A percentile compares a stretch with the other conserved stretches of the same genome.
Evolutionary conservation across 2,329 filamentous ascomycete genomes (phyloP).

Genomic region (Berkeleyomyces rouxiae): DNA sequence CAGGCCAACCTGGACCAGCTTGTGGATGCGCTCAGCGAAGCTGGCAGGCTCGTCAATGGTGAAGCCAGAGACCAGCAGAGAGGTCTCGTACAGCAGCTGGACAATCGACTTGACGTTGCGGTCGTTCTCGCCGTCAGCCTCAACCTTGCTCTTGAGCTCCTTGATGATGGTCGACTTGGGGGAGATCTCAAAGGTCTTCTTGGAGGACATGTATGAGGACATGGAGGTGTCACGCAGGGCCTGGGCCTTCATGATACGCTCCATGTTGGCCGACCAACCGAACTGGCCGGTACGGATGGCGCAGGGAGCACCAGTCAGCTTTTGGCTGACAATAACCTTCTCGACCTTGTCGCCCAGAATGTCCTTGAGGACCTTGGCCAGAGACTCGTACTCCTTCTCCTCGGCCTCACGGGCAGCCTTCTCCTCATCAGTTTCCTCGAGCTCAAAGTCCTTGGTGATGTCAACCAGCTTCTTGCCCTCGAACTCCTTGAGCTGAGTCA

Average conservation of each 20-base stretch:
- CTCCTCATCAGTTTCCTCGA: conserved; percentile 99
- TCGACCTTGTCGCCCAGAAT: conserved; percentile 98
- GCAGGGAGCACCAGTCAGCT: conserved; percentile 85
- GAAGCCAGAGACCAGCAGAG: conserved; percentile 95
- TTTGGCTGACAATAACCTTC: conserved; percentile 99
- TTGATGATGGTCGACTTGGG: conserved; percentile 94
- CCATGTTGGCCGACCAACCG: conserved; percentile 99
- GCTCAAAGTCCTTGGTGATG: conserved; percentile 99
- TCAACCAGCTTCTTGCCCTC: conserved; percentile 99
- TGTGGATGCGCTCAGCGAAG: conserved; percentile 98
- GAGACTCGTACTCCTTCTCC: conserved; percentile 94
- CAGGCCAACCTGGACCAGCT: conserved; percentile 92
- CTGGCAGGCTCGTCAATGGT: conserved; percentile 97
- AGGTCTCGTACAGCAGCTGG: conserved; percentile 97
- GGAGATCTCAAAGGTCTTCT: conserved; percentile 99
- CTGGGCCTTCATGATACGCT: conserved; percentile 99
- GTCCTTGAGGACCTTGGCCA: conserved; percentile 97
- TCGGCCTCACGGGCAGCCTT: conserved; percentile 88
- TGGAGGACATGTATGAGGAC: conserved; percentile 99
- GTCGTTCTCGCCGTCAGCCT: conserved; percentile 93
- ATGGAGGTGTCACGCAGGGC: conserved; percentile 99
- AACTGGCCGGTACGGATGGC: conserved; percentile 99
- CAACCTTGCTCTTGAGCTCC: conserved; percentile 99
- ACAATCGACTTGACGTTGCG: conserved; percentile 98
- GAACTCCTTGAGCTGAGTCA: conserved; percentile 99